phyloP scores from a whole-genome alignment of 176 grass and related monocot genomes.

The Zizania latifolia region DNA sequence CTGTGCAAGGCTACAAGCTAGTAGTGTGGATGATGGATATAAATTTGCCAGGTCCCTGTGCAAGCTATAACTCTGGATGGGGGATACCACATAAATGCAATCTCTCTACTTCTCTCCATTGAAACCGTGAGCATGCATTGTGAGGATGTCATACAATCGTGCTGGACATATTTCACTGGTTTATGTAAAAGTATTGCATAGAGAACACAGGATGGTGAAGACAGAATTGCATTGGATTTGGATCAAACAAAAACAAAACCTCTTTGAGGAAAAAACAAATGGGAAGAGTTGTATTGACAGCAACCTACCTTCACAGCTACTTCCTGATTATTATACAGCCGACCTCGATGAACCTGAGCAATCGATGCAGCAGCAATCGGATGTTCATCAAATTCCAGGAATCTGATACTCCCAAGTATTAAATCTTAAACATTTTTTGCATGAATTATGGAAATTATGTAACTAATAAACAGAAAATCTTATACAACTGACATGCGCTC shows the following conservation, averaged over 20 bases:
- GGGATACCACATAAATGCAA: slow-evolving; percentile 13
- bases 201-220: background rate
- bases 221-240: background rate
- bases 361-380: slow-evolving; percentile 98
- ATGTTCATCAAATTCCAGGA: slow-evolving; percentile 85
- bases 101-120: background rate
- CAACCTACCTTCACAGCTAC: slow-evolving; percentile 86
- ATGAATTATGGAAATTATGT: slow-evolving; percentile 19
- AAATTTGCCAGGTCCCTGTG: background rate
- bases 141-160: slow-evolving; percentile 4
- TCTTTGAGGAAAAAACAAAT: slow-evolving; percentile 6
- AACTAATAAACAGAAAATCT: slow-evolving; percentile 12
- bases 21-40: background rate
- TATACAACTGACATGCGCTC: background rate
- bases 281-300: slow-evolving; percentile 19
- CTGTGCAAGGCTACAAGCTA: background rate
- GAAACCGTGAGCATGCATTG: background rate
- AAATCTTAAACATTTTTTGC: slow-evolving; percentile 8
- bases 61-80: slow-evolving; percentile 8
- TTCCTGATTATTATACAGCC: slow-evolving; percentile 69
- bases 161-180: background rate
- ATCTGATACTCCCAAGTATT: slow-evolving; percentile 62
- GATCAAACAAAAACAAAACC: background rate
- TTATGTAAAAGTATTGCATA: slow-evolving; percentile 10
- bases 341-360: slow-evolving; percentile 87